Percentiles rank a stretch among this genome's conserved stretches.
Conservation (phyloP, 257 asterid genomes). For the Ligustrum vulgare region DNA sequence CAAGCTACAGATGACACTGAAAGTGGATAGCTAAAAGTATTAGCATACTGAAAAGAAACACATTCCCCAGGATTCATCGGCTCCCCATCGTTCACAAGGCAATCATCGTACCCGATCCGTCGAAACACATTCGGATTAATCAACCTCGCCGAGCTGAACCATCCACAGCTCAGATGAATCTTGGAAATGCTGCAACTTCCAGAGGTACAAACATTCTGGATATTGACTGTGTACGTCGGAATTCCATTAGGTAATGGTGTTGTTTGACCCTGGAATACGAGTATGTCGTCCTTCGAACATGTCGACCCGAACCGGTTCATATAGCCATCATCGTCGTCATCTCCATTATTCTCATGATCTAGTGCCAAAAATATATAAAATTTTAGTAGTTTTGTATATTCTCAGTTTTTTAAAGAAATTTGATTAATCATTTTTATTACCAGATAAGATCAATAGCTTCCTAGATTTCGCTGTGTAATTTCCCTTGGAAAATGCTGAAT, state of each 20-base stretch:
- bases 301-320: slow-evolving; percentile 33
- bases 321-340: slow-evolving; percentile 18
- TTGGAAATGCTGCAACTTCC: slow-evolving; percentile 52
- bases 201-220: slow-evolving; percentile 45
- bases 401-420: background rate
- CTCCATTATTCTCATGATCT: background rate
- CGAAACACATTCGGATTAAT: slow-evolving; percentile 51
- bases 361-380: background rate
- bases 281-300: slow-evolving; percentile 47
- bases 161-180: slow-evolving; percentile 75
- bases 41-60: slow-evolving; percentile 63
- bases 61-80: slow-evolving; percentile 43
- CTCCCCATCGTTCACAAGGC: slow-evolving; percentile 66
- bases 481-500: slow-evolving; percentile 30
- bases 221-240: slow-evolving; percentile 59
- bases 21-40: slow-evolving; percentile 50
- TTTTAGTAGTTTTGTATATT: background rate
- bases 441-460: slow-evolving; percentile 30
- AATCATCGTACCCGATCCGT: slow-evolving; percentile 47
- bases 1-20: slow-evolving; percentile 50
- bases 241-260: slow-evolving; percentile 63
- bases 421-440: background rate
- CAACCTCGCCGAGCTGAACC: slow-evolving; percentile 68
- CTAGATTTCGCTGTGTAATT: slow-evolving; percentile 28
- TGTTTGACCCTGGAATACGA: slow-evolving; percentile 44